A percentile compares a stretch with the other conserved stretches of the same genome.
phyloP scores from a whole-genome alignment of 352 stramenopile species.

The Phytophthora melonis region DNA sequence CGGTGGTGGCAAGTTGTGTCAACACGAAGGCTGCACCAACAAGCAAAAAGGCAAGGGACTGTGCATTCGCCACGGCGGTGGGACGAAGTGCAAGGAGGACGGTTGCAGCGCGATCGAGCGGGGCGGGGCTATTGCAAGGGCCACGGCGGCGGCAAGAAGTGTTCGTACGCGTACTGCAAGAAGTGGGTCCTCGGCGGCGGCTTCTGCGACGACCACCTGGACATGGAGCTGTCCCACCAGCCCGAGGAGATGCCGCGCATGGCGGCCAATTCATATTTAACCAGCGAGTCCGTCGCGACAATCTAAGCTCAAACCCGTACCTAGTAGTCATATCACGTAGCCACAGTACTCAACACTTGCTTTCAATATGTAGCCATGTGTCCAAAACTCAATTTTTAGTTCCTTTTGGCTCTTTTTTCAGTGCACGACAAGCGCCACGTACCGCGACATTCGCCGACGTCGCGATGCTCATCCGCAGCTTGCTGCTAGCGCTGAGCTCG shows the following conservation, averaged over 20 bases:
- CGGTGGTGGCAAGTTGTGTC: constrained; percentile 76
- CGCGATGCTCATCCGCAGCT: constrained; percentile 20
- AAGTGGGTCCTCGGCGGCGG: constrained; percentile 85
- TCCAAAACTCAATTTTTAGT: neutral
- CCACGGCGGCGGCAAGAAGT: constrained; percentile 88
- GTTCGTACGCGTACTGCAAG: constrained; percentile 70
- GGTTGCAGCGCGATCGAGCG: constrained; percentile 76
- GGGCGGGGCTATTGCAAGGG: constrained; percentile 86
- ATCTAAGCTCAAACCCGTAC: constrained; percentile 50
- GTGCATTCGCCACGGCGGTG: constrained; percentile 86
- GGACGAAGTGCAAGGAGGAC: constrained; percentile 76
- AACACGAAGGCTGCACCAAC: constrained; percentile 80
- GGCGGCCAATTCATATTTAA: constrained; percentile 76
- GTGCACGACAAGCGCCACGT: constrained; percentile 25
- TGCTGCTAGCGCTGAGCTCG: constrained; percentile 19
- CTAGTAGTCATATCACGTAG: neutral
- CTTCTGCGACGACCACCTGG: constrained; percentile 74
- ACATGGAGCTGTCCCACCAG: constrained; percentile 66
- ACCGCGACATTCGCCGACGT: neutral
- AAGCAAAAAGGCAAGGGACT: constrained; percentile 88
- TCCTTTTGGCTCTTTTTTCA: constrained; percentile 18
- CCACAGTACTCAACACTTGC: neutral
- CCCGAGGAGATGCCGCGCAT: constrained; percentile 68
- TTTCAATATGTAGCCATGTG: constrained; percentile 21
- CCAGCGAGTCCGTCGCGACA: constrained; percentile 63